Base-by-base conservation (phyloP, 371 early-diverging fungal species). In the Catenaria anguillulae region DNA sequence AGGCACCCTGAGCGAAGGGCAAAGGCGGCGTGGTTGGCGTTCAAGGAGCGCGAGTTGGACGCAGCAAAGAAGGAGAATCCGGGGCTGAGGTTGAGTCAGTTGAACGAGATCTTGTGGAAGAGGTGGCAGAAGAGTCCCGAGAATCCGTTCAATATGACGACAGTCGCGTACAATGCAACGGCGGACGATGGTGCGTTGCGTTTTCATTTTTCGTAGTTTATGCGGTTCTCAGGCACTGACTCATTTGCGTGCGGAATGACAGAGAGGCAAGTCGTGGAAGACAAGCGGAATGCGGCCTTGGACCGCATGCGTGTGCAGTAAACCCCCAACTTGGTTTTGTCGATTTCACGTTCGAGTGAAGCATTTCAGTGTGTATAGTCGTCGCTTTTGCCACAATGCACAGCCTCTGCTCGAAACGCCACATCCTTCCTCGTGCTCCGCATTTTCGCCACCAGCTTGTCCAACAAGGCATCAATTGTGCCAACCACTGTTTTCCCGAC, bases 41-140 rank as follows among this genome's bases (percentile, higher is more conserved):
- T 67, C 62, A 74, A 74, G 59, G 65, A 69, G 54, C 48, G n/a
- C 29, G 54, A 36, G 23, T 4, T 65, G 42, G 56, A 65, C 19
- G 31, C 13, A 17, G 37, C 67, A 55, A 69, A 67, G 62, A 66
- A 36, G 26, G 78, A 77, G 63, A 70, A 73, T 54, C 78, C 78
- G 12, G 50, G 56, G 1, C 64, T 77, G 64, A 52, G 78, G n/a
- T 50, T 74, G 55, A 65, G 65, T 33, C 78, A 77, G 58, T 1
- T 58, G 1, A 12, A 77, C 66, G 71, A 77, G 63, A 31, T 69
- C 50, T 64, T 77, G 56, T 67, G 68, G 63, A 75, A 77, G 64
- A 67, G 63, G 65, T 77, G 75, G 75, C 70, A 75, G 62, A 75
- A 75, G 68, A 64, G 68, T 0, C 75, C 74, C 34, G 77, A 77